Evolutionary conservation across 495 filamentous ascomycete genomes (phyloP), one percentile per base, ranked within the genome.

Genomic region (Rostrohypoxylon terebratum): DNA sequence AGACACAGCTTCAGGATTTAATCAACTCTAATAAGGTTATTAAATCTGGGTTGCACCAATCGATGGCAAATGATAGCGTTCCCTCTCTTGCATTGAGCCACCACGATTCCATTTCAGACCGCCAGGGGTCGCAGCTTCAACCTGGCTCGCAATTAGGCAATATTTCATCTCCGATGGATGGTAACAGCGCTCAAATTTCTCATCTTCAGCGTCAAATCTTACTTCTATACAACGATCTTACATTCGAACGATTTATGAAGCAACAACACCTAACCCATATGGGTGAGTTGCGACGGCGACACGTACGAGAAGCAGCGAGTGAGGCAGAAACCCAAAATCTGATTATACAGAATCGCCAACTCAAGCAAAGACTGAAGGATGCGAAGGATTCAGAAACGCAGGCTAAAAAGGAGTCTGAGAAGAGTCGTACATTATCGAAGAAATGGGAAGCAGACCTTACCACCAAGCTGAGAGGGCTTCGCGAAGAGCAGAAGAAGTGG

Each of bases 311-410:
- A 69, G 88, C 90, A 11, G 88, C 91, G 0, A 87, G 85, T 1
- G 91, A 92, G 77, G 90, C 91, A 13, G 91, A 94, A 74, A 93
- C 89, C 25, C 90, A 92, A 74, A 92, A 92, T 45, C 81, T 93
- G 0, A 84, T 93, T 55, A 91, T 91, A 76, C 87, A 86, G 18
- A 93, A 93, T 74, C 87, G 87, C n/a, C 85, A 86, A n/a, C 81
- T 94, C 13, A 90, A 87, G 63, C 83, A 85, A 34, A 88, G 89
- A 66, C 77, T 92, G 2, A 90, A 92, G 48, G 90, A 92, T 59
- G 86, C 89, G 20, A 91, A 92, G 72, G 82, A 87, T 63, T 78
- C 85, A 1, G 89, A 90, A 73, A 80, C 85, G 9, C 85, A 88
- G 67, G 86, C 89, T 34, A 89, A 87, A 69, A 89, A 86, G 71